Evolutionary conservation across 177 flowering plant species (phyloP).

Genomic region (Vitis hybrid): DNA sequence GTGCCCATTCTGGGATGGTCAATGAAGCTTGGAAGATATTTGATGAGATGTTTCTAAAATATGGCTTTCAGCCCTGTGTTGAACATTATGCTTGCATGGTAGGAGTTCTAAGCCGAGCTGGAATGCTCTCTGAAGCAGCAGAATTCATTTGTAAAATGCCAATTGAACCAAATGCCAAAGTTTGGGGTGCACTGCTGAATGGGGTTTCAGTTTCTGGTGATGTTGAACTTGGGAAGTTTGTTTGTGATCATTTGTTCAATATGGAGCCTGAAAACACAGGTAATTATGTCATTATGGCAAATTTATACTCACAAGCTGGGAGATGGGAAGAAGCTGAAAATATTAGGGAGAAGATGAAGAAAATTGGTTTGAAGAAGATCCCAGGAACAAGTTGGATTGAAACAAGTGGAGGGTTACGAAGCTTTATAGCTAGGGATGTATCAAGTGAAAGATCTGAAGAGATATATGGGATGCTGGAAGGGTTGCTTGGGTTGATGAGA

Average conservation of each 20-base stretch:
- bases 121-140: constrained; percentile 63
- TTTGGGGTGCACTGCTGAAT: constrained; percentile 82
- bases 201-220: constrained; percentile 70
- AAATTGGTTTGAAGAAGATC: constrained; percentile 57
- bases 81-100: constrained; percentile 94
- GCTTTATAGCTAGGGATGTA: constrained; percentile 42
- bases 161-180: constrained; percentile 63
- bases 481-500: constrained; percentile 39
- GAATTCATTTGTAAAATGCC: constrained; percentile 69
- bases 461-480: constrained; percentile 34
- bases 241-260: constrained; percentile 52
- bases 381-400: constrained; percentile 84
- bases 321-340: constrained; percentile 78
- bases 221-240: constrained; percentile 65
- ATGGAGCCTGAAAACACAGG: constrained; percentile 79
- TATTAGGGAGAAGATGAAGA: constrained; percentile 61
- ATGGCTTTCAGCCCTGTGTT: constrained; percentile 49
- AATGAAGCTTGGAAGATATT: constrained; percentile 61
- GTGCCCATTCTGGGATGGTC: constrained; percentile 74
- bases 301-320: constrained; percentile 69
- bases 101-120: constrained; percentile 69
- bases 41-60: constrained; percentile 38
- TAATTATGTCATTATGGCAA: constrained; percentile 71
- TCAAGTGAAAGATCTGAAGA: constrained; percentile 36
- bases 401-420: constrained; percentile 36